These are phyloP conservation scores for Ustilago esculenta DNA, from an alignment of 1,284 basidiomycete species.

Conservation along the genomic window DNA sequence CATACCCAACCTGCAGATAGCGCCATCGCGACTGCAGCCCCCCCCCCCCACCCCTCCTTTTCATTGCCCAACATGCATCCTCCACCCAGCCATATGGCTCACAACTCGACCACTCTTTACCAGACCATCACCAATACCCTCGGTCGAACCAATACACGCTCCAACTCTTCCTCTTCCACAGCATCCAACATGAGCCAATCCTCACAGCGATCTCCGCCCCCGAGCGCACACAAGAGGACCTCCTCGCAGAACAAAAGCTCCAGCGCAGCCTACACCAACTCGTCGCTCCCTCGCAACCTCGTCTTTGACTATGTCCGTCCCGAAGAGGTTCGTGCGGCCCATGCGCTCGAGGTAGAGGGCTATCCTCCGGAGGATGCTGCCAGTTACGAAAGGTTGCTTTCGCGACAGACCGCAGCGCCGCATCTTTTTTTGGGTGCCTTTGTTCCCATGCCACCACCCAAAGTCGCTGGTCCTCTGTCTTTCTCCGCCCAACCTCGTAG, in stretches of 20 bases:
- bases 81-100: slow-evolving; percentile 44
- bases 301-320: slow-evolving; percentile 56
- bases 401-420: slow-evolving; percentile 56
- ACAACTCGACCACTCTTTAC: slow-evolving; percentile 45
- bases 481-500: slow-evolving; percentile 40
- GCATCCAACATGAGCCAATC: slow-evolving; percentile 40
- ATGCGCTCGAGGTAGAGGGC: slow-evolving; percentile 47
- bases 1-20: slow-evolving; percentile 7
- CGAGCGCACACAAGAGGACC: slow-evolving; percentile 30
- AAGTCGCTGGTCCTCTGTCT: slow-evolving; percentile 59
- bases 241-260: slow-evolving; percentile 21
- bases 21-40: neutral
- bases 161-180: slow-evolving; percentile 43
- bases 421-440: slow-evolving; percentile 64
- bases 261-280: slow-evolving; percentile 3
- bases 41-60: too few relatives aligned
- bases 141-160: slow-evolving; percentile 31
- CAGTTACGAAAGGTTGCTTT: slow-evolving; percentile 49
- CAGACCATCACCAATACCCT: slow-evolving; percentile 49
- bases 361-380: slow-evolving; percentile 58
- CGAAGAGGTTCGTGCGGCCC: slow-evolving; percentile 54
- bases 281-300: slow-evolving; percentile 40
- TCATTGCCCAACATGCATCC: slow-evolving; percentile 41
- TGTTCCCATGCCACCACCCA: slow-evolving; percentile 52
- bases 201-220: slow-evolving; percentile 30